Conservation (phyloP, 2,329 filamentous ascomycete species). For the Aureobasidium sp. region DNA sequence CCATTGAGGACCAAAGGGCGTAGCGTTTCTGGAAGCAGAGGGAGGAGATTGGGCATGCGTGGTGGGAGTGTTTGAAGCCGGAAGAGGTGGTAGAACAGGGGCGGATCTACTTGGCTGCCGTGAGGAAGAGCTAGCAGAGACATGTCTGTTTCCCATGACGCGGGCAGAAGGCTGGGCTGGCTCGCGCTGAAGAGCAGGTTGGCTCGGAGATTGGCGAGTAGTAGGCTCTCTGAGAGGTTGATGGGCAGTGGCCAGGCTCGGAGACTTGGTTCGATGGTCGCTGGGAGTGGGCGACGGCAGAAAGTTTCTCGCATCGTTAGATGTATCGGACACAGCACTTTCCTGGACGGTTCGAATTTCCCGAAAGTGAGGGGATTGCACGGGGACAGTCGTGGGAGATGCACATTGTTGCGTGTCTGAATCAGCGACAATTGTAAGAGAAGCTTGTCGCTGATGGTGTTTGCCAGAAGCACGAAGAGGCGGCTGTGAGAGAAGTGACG, state of each 20-base stretch:
- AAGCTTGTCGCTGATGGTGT: neutral
- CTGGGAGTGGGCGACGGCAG: constrained; percentile 16
- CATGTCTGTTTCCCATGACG: neutral
- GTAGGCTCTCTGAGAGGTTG: neutral
- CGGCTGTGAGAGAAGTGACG: neutral
- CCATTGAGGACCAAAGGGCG: neutral
- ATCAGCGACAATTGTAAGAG: neutral
- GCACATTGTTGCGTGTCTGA: neutral
- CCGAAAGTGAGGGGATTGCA: neutral
- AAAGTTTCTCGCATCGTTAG: neutral
- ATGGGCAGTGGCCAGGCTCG: neutral
- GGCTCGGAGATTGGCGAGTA: neutral
- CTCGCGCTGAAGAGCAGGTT: neutral
- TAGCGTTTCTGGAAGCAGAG: neutral
- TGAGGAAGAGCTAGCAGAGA: neutral
- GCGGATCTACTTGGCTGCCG: neutral
- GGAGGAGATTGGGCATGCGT: neutral
- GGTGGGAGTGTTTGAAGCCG: neutral
- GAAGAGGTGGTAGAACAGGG: neutral
- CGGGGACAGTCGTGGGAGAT: neutral
- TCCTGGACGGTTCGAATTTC: neutral
- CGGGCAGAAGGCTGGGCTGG: neutral
- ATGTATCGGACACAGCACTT: neutral
- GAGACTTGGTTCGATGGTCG: constrained; percentile 4
- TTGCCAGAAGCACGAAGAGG: neutral